A percentile compares a stretch with the other conserved stretches of the same genome.
These are phyloP conservation scores for Talaromyces sp. DNA, from an alignment of 2,329 filamentous ascomycete species.

Conservation along the genomic window DNA sequence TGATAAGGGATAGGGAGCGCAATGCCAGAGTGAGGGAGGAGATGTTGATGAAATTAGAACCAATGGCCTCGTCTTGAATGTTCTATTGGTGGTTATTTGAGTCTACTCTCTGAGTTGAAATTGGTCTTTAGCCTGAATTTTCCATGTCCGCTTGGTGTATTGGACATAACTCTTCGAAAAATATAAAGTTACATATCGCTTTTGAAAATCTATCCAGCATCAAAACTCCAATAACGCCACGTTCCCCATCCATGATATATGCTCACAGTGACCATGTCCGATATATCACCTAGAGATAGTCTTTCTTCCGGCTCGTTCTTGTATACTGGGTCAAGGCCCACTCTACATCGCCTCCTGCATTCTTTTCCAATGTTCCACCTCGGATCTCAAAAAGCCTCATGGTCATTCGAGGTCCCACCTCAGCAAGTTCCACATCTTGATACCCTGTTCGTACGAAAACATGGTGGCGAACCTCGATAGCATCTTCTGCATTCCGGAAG, in stretches of 20 bases:
- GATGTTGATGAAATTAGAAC: background rate
- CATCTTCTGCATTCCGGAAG: slow-evolving; percentile 84
- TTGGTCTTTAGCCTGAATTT: background rate
- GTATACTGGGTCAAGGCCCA: slow-evolving; percentile 97
- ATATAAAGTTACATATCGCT: background rate
- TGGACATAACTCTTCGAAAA: background rate
- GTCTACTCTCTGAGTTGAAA: background rate
- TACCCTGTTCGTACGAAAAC: slow-evolving; percentile 93
- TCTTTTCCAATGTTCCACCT: slow-evolving; percentile 77
- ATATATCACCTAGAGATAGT: slow-evolving; percentile 62
- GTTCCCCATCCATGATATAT: slow-evolving; percentile 7
- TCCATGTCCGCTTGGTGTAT: background rate
- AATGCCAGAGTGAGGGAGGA: no score
- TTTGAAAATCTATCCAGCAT: background rate
- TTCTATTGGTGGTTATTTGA: background rate
- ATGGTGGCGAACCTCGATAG: slow-evolving; percentile 85
- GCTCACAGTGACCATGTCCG: background rate
- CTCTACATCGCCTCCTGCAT: slow-evolving; percentile 91
- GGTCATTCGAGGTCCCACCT: slow-evolving; percentile 94
- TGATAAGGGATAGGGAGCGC: no score
- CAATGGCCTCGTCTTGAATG: background rate
- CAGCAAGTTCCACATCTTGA: slow-evolving; percentile 79
- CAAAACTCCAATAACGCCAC: slow-evolving; percentile 7
- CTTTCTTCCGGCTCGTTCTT: slow-evolving; percentile 88
- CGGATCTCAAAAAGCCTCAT: slow-evolving; percentile 93